Base-by-base conservation (phyloP, 1,284 basidiomycete species). In the Meira nashicola region DNA sequence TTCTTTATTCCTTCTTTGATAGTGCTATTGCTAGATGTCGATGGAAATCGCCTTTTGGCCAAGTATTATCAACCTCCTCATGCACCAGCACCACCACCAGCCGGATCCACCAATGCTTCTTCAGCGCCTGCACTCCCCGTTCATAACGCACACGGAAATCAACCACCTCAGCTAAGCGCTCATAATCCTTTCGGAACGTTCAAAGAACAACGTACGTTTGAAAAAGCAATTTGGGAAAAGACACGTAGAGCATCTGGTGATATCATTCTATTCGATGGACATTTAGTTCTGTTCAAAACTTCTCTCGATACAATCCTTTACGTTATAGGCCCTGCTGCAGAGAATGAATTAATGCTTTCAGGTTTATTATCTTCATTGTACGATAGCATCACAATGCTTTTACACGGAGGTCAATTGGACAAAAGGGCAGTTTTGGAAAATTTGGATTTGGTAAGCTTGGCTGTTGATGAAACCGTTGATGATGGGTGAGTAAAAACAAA, bases 301-400 rank as follows among this genome's bases (percentile, higher is more conserved):
- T 90, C 91, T 39, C 86, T 95, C 59, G 95, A 99, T 82, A 86
- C 97, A 72, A 89, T 93, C 64, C 87, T 97, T 79, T 95, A 96
- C 83, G 86, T 98, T 70, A 85, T 98, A 74, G 91, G 90, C 15
- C 88, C 89, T 3, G 79, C 90, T 11, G 83, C 84, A 2, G 92
- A 95, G 80, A 98, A 99, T 81, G 94, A 98, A 80, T 84, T 98
- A 63, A 97, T 98, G 92, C 86, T 98, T 46, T 86, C 89, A 62
- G 82, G 85, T 15, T 88, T 91, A 8, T 85, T 98, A 21, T 84
- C 83, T 49, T 90, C 91, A 0, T 88, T 96, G 75, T 84, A 86
- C 59, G 95, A 98, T 74, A 89, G 92, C 11, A 82, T 93, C 17
- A 85, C 86, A 25, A 82, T 95, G 71, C 83, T 98, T 37, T 83